These are phyloP conservation scores for Dactylellina parvicollis DNA, from an alignment of 2,329 filamentous ascomycete species.

Conservation along the genomic window DNA sequence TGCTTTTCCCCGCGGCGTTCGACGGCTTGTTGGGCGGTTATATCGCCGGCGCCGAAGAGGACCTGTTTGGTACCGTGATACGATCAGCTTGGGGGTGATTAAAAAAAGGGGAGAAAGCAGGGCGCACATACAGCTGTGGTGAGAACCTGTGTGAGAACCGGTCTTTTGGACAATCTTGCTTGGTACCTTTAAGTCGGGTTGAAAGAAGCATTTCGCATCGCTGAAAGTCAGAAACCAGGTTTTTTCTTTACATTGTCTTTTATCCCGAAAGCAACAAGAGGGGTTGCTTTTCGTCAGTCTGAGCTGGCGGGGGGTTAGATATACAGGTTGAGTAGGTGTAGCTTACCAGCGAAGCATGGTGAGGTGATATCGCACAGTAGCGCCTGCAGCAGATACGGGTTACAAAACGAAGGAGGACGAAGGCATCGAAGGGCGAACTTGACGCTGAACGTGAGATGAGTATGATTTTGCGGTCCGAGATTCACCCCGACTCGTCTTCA, in stretches of 20 bases:
- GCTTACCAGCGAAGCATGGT: conserved; percentile 48
- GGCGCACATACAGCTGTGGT: conserved; percentile 74
- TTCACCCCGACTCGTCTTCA: background rate
- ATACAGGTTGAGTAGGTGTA: background rate
- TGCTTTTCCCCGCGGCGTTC: conserved; percentile 84
- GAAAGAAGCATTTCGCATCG: background rate
- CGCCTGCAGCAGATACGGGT: no score
- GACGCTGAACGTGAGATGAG: background rate
- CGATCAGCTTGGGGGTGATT: background rate
- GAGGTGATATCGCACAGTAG: background rate
- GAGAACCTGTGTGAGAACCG: conserved; percentile 87
- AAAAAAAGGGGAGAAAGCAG: background rate
- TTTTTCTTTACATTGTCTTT: background rate
- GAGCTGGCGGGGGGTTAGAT: background rate
- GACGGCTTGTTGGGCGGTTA: conserved; percentile 88
- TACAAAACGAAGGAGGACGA: no score
- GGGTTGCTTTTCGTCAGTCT: conserved; percentile 23
- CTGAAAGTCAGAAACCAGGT: conserved; percentile 3
- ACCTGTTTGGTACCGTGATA: conserved; percentile 64
- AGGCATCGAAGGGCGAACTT: no score
- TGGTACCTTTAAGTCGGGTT: conserved; percentile 73
- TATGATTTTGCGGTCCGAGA: background rate
- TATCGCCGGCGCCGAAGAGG: conserved; percentile 91
- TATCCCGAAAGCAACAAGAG: background rate
- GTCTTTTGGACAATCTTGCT: conserved; percentile 78